These are phyloP conservation scores for Pseudocercospora pini-densiflorae DNA, from an alignment of 2,329 filamentous ascomycete genomes.

Conservation along the genomic window DNA sequence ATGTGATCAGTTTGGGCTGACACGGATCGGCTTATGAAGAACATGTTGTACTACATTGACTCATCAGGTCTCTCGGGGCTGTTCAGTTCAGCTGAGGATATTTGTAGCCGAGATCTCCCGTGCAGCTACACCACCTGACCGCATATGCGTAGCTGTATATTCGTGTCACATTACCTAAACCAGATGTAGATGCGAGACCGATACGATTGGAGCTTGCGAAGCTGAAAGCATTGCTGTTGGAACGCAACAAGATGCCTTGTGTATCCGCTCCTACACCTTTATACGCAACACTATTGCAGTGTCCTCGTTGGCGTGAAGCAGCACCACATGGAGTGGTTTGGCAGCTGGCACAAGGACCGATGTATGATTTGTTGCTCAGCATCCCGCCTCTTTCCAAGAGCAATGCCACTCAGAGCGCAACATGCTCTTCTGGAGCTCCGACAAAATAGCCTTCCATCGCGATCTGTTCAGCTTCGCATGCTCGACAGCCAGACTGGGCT, in stretches of 20 bases:
- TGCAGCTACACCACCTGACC: neutral
- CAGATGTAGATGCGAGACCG: neutral
- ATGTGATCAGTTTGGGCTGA: neutral
- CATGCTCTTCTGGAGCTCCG: neutral
- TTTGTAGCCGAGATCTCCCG: neutral
- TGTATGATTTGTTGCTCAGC: neutral
- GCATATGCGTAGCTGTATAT: neutral
- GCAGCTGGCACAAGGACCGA: neutral
- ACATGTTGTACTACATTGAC: neutral
- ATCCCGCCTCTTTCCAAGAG: neutral
- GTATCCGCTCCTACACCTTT: neutral
- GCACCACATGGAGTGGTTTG: neutral
- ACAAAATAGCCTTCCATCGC: neutral
- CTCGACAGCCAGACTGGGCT: neutral
- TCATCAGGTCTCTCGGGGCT: neutral
- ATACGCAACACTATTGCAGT: neutral
- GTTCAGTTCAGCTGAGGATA: neutral
- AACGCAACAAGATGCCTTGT: neutral
- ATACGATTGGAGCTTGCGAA: neutral
- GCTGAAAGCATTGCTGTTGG: neutral
- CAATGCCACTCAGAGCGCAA: neutral
- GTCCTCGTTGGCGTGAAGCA: neutral
- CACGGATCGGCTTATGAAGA: neutral
- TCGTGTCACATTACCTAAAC: neutral
- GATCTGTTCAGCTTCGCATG: neutral